Evolutionary conservation across 306 rosid genomes (phyloP), one percentile per base, ranked within the genome.

Genomic region (Pyrus bretschneideri): DNA sequence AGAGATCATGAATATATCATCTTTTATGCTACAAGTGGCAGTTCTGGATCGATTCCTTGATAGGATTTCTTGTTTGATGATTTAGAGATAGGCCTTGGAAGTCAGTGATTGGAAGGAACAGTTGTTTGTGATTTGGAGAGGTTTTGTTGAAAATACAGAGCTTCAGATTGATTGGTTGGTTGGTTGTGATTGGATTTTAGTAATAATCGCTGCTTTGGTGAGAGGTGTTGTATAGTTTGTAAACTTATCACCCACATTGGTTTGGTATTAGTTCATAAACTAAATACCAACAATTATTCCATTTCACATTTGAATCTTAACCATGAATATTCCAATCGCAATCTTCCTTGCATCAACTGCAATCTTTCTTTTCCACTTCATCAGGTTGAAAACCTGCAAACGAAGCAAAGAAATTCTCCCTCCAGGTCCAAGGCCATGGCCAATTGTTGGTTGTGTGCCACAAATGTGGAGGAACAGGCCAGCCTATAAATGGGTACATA

Each of bases 111-210:
- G 81, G 30, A 69, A 33, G 35, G 46, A 69, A 18, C 5, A 60
- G 12, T 70, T 80, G 30, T 35, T 76, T 46, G 82, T 76, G 70
- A 65, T 61, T 67, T 62, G 70, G 64, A 55, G 80, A 67, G 14
- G 25, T 81, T 49, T 49, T 71, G 21, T 33, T 55, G 65, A 29
- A 5, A 59, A 14, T 55, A 79, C 23, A n/a, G n/a, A 40, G 40
- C n/a, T 67, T 81, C 69, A 38, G 82, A 82, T 82, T 79, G 78
- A 79, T 85, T 82, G 45, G 60, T 23, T 55, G 71, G 71, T 81
- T 81, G 83, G 65, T 80, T 45, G 44, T 75, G 70, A 81, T 63
- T 79, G 68, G 23, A 54, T 74, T 65, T 85, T 77, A 49, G 71
- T 74, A 78, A 52, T 22, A 46, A 62, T 73, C 54, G 70, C 70